Evolutionary conservation across 257 asterid genomes (phyloP).

Genomic region (Jacaranda copaia): DNA sequence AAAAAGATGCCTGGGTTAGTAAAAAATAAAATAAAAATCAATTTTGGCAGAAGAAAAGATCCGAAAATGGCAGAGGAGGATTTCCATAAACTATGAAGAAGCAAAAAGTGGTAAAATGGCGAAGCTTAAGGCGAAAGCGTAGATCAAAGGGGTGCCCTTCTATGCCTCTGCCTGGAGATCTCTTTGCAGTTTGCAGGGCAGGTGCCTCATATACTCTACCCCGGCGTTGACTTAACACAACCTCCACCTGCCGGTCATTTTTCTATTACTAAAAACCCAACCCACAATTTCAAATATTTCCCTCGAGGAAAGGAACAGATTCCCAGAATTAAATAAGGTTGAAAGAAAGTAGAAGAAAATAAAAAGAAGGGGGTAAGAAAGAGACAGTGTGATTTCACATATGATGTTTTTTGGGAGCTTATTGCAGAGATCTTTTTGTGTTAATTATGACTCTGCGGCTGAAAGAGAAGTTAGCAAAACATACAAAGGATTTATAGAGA

Average conservation of each 20-base stretch:
- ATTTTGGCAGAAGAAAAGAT: conserved; percentile 34
- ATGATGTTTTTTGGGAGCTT: conserved; percentile 44
- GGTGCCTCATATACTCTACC: no score
- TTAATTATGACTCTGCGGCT: conserved; percentile 33
- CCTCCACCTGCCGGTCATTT: conserved; percentile 61
- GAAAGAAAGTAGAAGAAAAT: not conserved
- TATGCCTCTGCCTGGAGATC: conserved; percentile 7
- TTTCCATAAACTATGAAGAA: conserved; percentile 35
- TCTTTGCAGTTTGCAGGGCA: conserved; percentile 11
- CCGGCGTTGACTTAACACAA: conserved; percentile 59
- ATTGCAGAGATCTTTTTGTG: conserved; percentile 45
- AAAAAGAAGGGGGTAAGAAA: not conserved
- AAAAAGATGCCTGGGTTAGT: conserved; percentile 7
- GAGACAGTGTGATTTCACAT: conserved; percentile 49
- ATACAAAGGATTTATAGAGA: not conserved
- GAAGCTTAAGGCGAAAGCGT: conserved; percentile 49
- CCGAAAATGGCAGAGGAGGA: conserved; percentile 33
- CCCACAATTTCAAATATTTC: not conserved
- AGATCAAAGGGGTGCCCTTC: conserved; percentile 14
- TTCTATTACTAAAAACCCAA: conserved; percentile 17
- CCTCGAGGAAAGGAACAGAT: conserved; percentile 15
- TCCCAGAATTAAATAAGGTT: conserved; percentile 38
- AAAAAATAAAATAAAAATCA: conserved; percentile 3
- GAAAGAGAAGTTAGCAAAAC: not conserved
- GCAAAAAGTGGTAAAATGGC: conserved; percentile 37